Percentiles rank a stretch among this genome's conserved stretches.
Conservation (phyloP, 768 basidiomycete species). For the Hygrophorus russula region DNA sequence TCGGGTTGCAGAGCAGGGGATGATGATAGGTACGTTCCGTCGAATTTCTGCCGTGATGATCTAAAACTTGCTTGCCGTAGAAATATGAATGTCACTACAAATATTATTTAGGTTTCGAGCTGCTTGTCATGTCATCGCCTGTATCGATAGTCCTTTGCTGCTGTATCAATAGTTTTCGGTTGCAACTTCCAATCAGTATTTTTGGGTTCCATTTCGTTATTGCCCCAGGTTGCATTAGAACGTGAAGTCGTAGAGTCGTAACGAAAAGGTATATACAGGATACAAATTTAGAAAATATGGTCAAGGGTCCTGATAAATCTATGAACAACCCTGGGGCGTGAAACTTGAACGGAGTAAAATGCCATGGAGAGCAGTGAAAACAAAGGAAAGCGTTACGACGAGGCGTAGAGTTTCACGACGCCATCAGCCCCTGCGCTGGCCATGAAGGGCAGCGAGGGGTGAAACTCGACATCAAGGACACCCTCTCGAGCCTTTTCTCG, state of each 20-base stretch:
- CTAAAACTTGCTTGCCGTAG: slow-evolving; percentile 11
- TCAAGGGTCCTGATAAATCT: slow-evolving; percentile 25
- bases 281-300: slow-evolving; percentile 13
- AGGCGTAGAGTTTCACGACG: slow-evolving; percentile 83
- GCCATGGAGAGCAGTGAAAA: not conserved
- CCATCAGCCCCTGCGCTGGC: slow-evolving; percentile 96
- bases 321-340: slow-evolving; percentile 13
- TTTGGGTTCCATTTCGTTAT: not conserved
- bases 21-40: slow-evolving; percentile 57
- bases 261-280: slow-evolving; percentile 18
- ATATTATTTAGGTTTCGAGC: too few species aligned
- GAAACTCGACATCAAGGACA: slow-evolving; percentile 79
- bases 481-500: slow-evolving; percentile 87
- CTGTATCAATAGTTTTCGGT: not conserved
- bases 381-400: slow-evolving; percentile 40
- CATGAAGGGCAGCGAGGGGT: slow-evolving; percentile 75
- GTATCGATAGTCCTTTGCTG: not conserved
- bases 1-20: slow-evolving; percentile 66
- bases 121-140: not conserved
- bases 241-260: slow-evolving; percentile 12
- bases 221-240: slow-evolving; percentile 3
- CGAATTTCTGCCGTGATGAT: not conserved
- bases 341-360: not conserved
- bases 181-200: not conserved
- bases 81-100: slow-evolving; percentile 19